Evolutionary conservation across 228 moss, liverwort and hornwort genomes (phyloP).

Genomic region (Sphagnum fallax): DNA sequence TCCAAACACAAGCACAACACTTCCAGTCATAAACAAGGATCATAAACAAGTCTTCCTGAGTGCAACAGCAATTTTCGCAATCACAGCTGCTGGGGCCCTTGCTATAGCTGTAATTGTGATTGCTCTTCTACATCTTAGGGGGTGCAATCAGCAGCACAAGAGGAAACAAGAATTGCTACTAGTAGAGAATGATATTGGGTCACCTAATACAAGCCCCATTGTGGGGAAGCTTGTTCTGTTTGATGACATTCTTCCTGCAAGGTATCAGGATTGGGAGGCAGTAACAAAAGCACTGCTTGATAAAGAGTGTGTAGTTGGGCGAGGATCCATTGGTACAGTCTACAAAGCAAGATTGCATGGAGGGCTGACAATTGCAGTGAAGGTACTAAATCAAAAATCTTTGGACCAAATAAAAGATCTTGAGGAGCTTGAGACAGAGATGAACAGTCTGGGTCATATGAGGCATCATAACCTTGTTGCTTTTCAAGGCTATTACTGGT

Average conservation of each 20-base stretch:
- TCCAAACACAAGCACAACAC: too few species aligned
- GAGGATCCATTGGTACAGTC: conserved; percentile 35
- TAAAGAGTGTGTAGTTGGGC: conserved; percentile 40
- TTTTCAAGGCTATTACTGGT: conserved; percentile 54
- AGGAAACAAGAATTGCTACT: conserved; percentile 21
- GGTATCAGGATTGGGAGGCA: conserved; percentile 47
- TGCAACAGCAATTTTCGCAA: conserved; percentile 45
- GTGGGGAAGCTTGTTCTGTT: conserved; percentile 51
- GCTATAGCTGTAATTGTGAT: conserved; percentile 30
- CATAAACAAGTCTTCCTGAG: conserved; percentile 14
- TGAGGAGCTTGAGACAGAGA: conserved; percentile 47
- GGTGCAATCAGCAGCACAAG: conserved; percentile 22
- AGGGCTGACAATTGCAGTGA: conserved; percentile 43
- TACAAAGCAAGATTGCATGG: conserved; percentile 39
- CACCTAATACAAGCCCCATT: conserved; percentile 35
- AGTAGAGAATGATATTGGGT: conserved; percentile 33
- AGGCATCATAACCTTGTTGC: conserved; percentile 42
- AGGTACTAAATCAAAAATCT: conserved; percentile 28
- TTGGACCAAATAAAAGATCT: conserved; percentile 44
- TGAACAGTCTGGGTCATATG: conserved; percentile 32
- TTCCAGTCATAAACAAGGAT: too few species aligned
- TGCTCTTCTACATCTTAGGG: conserved; percentile 33
- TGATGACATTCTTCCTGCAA: conserved; percentile 35
- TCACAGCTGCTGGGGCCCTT: conserved; percentile 47
- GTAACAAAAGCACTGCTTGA: conserved; percentile 45